Evolutionary conservation across 805 yeast genomes (phyloP).

Genomic region (Hanseniaspora valbyensis): DNA sequence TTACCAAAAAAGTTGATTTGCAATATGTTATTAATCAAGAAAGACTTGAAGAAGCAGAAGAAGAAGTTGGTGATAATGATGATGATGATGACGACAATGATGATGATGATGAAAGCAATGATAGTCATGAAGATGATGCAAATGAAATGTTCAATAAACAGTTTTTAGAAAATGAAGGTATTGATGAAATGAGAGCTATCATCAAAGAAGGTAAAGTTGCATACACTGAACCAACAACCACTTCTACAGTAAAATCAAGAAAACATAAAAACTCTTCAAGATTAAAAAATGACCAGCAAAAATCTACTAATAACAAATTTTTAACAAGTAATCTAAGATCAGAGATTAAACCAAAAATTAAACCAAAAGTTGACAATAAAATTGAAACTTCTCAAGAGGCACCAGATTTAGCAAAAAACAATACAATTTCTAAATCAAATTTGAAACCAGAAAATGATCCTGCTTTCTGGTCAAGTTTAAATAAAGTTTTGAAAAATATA

Average conservation of each 20-base stretch:
- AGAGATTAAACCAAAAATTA: constrained; percentile 7
- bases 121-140: constrained; percentile 15
- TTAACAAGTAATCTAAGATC: constrained; percentile 13
- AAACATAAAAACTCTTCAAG: background rate
- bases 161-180: constrained; percentile 31
- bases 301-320: background rate
- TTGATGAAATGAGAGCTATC: constrained; percentile 28
- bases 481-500: constrained; percentile 17
- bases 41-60: background rate
- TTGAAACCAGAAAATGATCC: constrained; percentile 15
- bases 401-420: too few relatives aligned
- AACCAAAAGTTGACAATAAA: background rate
- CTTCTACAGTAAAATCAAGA: background rate
- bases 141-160: constrained; percentile 28
- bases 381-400: too few relatives aligned
- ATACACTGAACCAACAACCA: constrained; percentile 15
- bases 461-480: constrained; percentile 18
- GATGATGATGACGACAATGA: constrained; percentile 19
- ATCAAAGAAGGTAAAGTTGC: constrained; percentile 14
- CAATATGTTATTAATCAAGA: background rate
- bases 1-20: too few relatives aligned
- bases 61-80: constrained; percentile 16
- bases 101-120: constrained; percentile 15
- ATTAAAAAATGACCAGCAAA: background rate
- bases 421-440: background rate